Conservation (phyloP, 331 rosid species). For the Malus hybrid region DNA sequence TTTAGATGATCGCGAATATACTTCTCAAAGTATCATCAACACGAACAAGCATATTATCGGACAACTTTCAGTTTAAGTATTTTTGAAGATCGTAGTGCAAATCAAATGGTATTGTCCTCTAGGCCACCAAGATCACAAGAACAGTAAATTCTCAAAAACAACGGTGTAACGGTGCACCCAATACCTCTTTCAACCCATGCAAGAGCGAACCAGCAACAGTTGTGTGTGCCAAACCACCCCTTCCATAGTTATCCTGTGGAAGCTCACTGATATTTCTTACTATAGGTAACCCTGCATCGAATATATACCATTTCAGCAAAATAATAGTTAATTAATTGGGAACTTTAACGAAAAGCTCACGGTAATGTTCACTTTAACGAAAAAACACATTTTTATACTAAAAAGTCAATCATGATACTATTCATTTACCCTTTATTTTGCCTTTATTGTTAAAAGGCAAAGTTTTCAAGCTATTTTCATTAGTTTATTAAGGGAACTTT, state of each 20-base stretch:
- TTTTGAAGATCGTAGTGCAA: not conserved
- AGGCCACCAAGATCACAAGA: not conserved
- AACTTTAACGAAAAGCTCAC: too few relatives aligned
- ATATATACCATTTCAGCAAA: not conserved
- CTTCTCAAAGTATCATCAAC: too few relatives aligned
- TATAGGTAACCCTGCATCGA: conserved; percentile 47
- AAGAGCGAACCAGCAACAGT: conserved; percentile 66
- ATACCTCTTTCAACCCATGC: conserved; percentile 93
- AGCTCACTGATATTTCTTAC: conserved; percentile 78
- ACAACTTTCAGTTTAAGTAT: not conserved
- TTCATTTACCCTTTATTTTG: too few relatives aligned
- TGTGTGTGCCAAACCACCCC: conserved; percentile 72
- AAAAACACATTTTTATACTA: too few relatives aligned
- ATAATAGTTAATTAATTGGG: not conserved
- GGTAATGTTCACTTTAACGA: too few relatives aligned
- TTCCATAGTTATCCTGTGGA: conserved; percentile 67
- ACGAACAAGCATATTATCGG: not conserved
- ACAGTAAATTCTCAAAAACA: not conserved
- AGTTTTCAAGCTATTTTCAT: too few relatives aligned
- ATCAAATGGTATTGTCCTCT: not conserved
- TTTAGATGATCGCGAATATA: not conserved
- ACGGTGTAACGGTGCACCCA: too few relatives aligned
- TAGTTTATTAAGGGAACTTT: not conserved
- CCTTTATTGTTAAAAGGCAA: too few relatives aligned
- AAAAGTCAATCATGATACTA: not conserved